Evolutionary conservation across 2,329 filamentous ascomycete genomes (phyloP).

Genomic region (Ophiostoma montium): DNA sequence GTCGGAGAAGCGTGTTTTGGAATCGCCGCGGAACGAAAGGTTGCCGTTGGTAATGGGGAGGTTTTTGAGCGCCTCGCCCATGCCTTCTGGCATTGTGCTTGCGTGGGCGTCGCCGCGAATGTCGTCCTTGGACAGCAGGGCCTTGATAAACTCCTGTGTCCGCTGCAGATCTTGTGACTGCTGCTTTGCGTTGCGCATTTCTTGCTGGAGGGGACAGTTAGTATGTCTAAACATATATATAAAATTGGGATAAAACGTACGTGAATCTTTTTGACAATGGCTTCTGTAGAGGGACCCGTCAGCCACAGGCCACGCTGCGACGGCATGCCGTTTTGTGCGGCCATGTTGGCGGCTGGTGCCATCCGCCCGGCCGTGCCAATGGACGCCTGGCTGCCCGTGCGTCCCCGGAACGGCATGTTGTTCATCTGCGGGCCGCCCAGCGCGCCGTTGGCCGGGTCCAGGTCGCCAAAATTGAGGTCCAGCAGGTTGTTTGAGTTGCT

Average conservation of each 20-base stretch:
- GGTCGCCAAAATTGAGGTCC: constrained; percentile 83
- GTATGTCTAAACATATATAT: neutral
- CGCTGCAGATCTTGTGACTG: constrained; percentile 76
- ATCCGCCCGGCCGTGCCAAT: constrained; percentile 48
- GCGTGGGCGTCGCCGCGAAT: constrained; percentile 34
- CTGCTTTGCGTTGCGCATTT: constrained; percentile 79
- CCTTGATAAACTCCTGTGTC: constrained; percentile 67
- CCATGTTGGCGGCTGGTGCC: constrained; percentile 34
- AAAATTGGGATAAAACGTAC: constrained; percentile 34
- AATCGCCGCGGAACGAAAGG: constrained; percentile 50
- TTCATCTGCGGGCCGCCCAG: constrained; percentile 46
- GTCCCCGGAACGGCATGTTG: constrained; percentile 55
- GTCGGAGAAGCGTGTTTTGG: constrained; percentile 77
- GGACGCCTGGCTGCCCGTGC: constrained; percentile 53
- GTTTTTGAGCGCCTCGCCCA: constrained; percentile 14
- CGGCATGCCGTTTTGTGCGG: constrained; percentile 43
- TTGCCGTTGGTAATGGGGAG: constrained; percentile 30
- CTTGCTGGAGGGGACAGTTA: constrained; percentile 40
- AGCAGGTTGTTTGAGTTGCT: constrained; percentile 60
- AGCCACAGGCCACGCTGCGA: constrained; percentile 77
- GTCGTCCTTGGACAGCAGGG: constrained; percentile 59
- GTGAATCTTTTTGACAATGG: constrained; percentile 77
- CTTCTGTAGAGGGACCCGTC: constrained; percentile 81
- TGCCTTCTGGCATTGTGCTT: neutral
- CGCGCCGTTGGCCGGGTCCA: constrained; percentile 65